Percentiles rank a stretch among this genome's conserved stretches.
Conservation (phyloP, 352 stramenopile genomes). For the Detonula confervacea region DNA sequence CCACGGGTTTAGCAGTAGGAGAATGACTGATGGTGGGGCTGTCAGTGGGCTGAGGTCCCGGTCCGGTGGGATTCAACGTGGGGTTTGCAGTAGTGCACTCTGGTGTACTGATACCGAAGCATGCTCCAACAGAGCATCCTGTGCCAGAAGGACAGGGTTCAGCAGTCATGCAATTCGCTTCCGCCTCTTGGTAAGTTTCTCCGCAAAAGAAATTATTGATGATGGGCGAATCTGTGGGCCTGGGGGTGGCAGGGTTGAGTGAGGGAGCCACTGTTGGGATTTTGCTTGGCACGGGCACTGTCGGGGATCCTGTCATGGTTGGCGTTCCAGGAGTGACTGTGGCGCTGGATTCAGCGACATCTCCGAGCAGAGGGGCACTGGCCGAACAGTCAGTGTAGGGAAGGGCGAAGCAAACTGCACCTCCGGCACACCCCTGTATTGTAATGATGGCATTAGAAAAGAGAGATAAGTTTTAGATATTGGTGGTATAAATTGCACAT, state of each 20-base stretch:
- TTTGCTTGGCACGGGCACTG: no score
- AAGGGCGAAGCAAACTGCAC: not conserved
- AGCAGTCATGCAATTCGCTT: conserved; percentile 10
- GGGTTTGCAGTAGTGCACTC: no score
- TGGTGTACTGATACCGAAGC: conserved; percentile 10
- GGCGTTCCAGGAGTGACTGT: not conserved
- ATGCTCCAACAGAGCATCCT: not conserved
- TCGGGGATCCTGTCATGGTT: not conserved
- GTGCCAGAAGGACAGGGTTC: conserved; percentile 7
- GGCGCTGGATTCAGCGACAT: not conserved
- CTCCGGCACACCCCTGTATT: not conserved
- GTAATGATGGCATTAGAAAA: not conserved
- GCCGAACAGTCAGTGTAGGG: not conserved
- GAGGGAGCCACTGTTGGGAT: no score
- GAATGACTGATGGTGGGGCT: no score
- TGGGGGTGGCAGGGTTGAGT: no score
- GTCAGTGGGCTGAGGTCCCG: no score
- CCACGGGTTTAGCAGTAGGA: no score
- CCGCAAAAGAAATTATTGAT: conserved; percentile 21
- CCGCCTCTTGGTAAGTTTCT: conserved; percentile 7
- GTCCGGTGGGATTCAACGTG: no score
- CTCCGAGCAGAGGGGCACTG: not conserved
- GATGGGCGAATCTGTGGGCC: not conserved
- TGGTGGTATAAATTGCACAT: no score
- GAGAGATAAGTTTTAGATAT: no score